Base-by-base conservation (phyloP, 225 moss, liverwort and hornwort species). In the Physcomitrellopsis africana region DNA sequence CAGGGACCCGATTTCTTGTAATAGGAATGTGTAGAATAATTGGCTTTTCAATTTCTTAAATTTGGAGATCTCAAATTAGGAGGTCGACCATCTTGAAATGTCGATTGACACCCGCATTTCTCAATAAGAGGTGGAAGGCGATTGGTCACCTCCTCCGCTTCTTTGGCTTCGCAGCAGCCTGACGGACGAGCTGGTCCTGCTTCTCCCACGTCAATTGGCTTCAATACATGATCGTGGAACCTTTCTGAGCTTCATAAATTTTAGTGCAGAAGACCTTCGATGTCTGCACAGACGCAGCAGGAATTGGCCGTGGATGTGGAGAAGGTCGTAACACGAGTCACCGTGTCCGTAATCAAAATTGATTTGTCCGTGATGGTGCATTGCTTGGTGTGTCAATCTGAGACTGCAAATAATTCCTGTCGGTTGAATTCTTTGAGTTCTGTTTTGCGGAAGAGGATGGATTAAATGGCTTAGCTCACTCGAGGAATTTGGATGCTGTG, bases 121-220 rank as follows among this genome's bases (percentile, higher is more conserved):
- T 51, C 72, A 67, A 44, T 37, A 61, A 37, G 47, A 8, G 15
- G 9, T 58, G 82, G 87, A 77, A 87, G 87, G 19, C 65, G 87
- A 87, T 77, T 77, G 56, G 87, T 80, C 82, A 85, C 82, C 87
- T 75, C 77, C 82, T 87, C 80, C 84, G 65, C 77, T 84, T 87
- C 87, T 75, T 71, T 14, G 17, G n/a, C 42, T 72, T 22, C 47
- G 51, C 51, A 74, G 77, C 22, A 81, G 81, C 86, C 72, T 83
- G 87, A 84, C 80, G 72, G 80, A 57, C 87, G 41, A 84, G 69
- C 72, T 68, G 80, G 69, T 61, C 72, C 52, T 64, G 72, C 78
- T 32, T 16, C 19, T 22, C 20, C 72, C 74, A 71, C 67, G 61
- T 78, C 81, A 72, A 63, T 63, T 37, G 2, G 23, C 57, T 63